Percentiles rank a stretch among this genome's conserved stretches.
These are phyloP conservation scores for Penicillium ochrochloron DNA, from an alignment of 495 filamentous ascomycete genomes.

Conservation along the genomic window DNA sequence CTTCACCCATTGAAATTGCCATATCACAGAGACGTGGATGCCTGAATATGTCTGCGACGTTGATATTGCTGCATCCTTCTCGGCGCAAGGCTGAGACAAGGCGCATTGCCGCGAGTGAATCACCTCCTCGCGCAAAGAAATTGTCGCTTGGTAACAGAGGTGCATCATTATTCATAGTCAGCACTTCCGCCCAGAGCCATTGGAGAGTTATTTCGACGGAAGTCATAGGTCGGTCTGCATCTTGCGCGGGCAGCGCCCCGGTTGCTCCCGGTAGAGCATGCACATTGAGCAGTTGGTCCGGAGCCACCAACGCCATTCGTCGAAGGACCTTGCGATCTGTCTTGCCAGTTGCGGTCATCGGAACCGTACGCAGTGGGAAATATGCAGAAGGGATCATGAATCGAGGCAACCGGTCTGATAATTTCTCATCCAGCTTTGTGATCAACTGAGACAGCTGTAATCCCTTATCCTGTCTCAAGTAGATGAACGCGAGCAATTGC, in stretches of 20 bases:
- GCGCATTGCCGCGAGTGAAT: constrained; percentile 8
- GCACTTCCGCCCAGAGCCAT: background rate
- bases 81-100: background rate
- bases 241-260: background rate
- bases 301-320: background rate
- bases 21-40: constrained; percentile 1
- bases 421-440: background rate
- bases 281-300: background rate
- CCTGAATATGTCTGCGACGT: background rate
- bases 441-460: background rate
- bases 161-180: background rate
- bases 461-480: background rate
- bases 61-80: background rate
- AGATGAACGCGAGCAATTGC: constrained; percentile 1
- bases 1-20: background rate
- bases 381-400: constrained; percentile 46
- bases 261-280: background rate
- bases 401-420: constrained; percentile 2
- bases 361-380: constrained; percentile 40
- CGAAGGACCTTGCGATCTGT: constrained; percentile 30
- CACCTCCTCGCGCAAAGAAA: constrained; percentile 4
- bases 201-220: background rate
- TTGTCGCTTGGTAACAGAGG: background rate
- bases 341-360: constrained; percentile 40
- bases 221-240: background rate